Base-by-base conservation (phyloP, 2,329 filamentous ascomycete genomes). In the Gliomastix tumulicola region DNA sequence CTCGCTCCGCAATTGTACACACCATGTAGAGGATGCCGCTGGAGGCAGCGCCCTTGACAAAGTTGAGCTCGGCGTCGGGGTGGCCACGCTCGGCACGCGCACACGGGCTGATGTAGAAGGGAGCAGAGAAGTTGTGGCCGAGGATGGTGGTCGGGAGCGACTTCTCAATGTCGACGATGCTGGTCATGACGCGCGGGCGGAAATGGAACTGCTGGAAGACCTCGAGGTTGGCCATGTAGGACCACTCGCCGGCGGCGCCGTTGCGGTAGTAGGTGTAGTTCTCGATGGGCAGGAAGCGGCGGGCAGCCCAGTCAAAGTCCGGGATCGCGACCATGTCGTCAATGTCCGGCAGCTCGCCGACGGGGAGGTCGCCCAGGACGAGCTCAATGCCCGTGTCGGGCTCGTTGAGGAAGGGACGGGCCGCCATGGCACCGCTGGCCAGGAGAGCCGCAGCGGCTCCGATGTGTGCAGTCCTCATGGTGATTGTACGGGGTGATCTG, bases 261-360 rank as follows among this genome's bases (percentile, higher is more conserved):
- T 71, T 73, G 40, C 69, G 66, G 55, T 76, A 76, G 53, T 74
- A 76, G n/a, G 70, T 71, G 53, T 70, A 76, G 47, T 69, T 63
- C 17, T 54, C 47, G 11, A 45, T 41, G 39, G 68, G 63, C 46
- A 76, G 60, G 44, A 65, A 63, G 35, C 64, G 61, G 37, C 68
- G 57, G 17, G 71, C 71, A 4, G 66, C 66, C 53, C 60, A 72
- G 28, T 76, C 68, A 44, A 75, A 76, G 54, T 76, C 72, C 2
- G 64, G 68, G 7, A 76, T 55, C 12, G 68, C 69, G 10, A 69
- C 51, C 30, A 76, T 62, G 37, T 56, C 47, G n/a, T 57, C 49
- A 6, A 76, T 51, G 32, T 62, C 49, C 8, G 70, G 64, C 28
- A 74, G 55, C 21, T 48, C 22, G 31, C 59, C 60, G 2, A 41